Percentiles rank a stretch among this genome's conserved stretches.
These are phyloP conservation scores for Colletotrichum plurivorum DNA, from an alignment of 2,329 filamentous ascomycete genomes.

Conservation along the genomic window DNA sequence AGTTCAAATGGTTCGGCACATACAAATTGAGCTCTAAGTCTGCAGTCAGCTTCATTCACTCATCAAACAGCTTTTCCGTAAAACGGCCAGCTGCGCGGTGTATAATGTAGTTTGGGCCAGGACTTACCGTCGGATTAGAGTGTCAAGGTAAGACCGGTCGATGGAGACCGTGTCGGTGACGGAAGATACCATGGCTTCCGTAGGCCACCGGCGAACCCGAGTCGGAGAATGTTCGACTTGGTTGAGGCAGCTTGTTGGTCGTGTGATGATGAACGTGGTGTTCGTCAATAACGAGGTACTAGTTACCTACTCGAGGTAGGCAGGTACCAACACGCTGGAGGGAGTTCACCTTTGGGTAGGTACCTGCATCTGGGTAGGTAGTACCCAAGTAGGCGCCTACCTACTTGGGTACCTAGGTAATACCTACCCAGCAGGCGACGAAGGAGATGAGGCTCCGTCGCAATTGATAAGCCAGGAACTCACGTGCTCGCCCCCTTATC, in stretches of 20 bases:
- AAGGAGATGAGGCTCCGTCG: no score
- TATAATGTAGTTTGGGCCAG: neutral
- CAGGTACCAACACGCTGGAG: no score
- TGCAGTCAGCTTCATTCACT: constrained; percentile 8
- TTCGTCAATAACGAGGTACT: no score
- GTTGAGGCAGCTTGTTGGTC: constrained; percentile 11
- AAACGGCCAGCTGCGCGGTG: neutral
- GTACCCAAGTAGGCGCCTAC: no score
- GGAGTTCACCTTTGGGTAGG: no score
- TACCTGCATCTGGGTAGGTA: no score
- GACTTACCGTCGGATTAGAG: constrained; percentile 72
- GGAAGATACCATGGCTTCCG: constrained; percentile 44
- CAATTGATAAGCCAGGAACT: no score
- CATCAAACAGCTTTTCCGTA: neutral
- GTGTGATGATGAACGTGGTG: neutral
- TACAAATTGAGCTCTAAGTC: constrained; percentile 47
- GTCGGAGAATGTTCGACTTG: neutral
- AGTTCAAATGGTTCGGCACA: constrained; percentile 34
- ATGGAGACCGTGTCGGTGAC: constrained; percentile 53
- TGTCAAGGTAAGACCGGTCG: constrained; percentile 72
- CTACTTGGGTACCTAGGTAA: neutral
- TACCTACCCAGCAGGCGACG: neutral
- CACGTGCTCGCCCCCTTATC: no score
- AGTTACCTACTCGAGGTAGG: no score
- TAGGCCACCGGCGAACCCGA: neutral